A percentile compares a stretch with the other conserved stretches of the same genome.
Evolutionary conservation across 2,329 filamentous ascomycete genomes (phyloP).

Genomic region (Emmonsiellopsis sp.): DNA sequence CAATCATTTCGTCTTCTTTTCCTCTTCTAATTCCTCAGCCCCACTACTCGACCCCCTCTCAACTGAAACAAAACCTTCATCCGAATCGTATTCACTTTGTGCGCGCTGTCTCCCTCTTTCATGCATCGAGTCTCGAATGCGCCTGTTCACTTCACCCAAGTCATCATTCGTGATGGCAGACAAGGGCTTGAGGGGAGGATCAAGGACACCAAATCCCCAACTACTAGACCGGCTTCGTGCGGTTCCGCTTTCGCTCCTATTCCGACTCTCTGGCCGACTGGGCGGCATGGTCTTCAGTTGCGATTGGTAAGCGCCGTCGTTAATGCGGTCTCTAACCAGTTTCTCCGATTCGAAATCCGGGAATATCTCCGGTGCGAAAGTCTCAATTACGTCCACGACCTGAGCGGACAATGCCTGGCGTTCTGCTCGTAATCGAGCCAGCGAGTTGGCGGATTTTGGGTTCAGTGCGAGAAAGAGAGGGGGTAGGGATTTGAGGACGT

Average conservation of each 20-base stretch:
- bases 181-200: conserved; percentile 3
- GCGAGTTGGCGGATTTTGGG: conserved; percentile 64
- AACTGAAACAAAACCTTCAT: conserved; percentile 1
- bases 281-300: conserved; percentile 8
- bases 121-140: conserved; percentile 66
- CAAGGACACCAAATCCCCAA: background rate
- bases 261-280: conserved; percentile 4
- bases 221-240: conserved; percentile 2
- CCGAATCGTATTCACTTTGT: conserved; percentile 14
- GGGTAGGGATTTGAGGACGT: conserved; percentile 76
- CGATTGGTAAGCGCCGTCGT: conserved; percentile 14
- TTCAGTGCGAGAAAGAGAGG: conserved; percentile 69
- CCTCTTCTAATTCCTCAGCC: background rate
- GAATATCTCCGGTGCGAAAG: conserved; percentile 78
- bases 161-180: conserved; percentile 3
- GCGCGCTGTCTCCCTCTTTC: conserved; percentile 51
- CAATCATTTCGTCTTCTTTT: conserved; percentile 2
- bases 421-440: conserved; percentile 59
- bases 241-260: conserved; percentile 4
- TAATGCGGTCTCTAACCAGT: conserved; percentile 38
- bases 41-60: background rate
- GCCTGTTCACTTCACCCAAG: conserved; percentile 31
- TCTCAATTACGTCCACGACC: conserved; percentile 76
- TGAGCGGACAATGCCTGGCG: conserved; percentile 60
- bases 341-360: conserved; percentile 63